These are phyloP conservation scores for Didymosphaeria variabile DNA, from an alignment of 2,329 filamentous ascomycete genomes.

Conservation along the genomic window DNA sequence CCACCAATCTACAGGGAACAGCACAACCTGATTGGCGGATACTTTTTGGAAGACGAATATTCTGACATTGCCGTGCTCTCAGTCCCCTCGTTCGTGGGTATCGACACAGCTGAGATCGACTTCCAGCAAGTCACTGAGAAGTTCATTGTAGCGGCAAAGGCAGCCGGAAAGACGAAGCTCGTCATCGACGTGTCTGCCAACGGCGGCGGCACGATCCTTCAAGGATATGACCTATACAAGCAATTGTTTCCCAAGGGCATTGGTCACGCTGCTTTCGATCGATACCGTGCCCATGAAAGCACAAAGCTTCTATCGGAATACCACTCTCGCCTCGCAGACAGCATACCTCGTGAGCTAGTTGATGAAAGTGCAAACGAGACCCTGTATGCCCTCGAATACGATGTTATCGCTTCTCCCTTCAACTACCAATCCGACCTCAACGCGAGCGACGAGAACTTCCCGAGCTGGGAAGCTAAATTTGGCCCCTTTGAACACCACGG, in stretches of 20 bases:
- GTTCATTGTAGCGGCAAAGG: slow-evolving; percentile 55
- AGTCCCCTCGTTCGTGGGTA: slow-evolving; percentile 54
- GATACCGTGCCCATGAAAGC: slow-evolving; percentile 61
- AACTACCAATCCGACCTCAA: slow-evolving; percentile 59
- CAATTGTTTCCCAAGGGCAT: slow-evolving; percentile 61
- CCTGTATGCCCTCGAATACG: slow-evolving; percentile 33
- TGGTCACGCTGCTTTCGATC: slow-evolving; percentile 59
- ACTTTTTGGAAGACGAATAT: slow-evolving; percentile 56
- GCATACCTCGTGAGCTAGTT: slow-evolving; percentile 39
- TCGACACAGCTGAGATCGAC: slow-evolving; percentile 35
- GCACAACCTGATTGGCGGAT: slow-evolving; percentile 57
- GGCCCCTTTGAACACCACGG: slow-evolving; percentile 54
- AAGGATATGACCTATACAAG: slow-evolving; percentile 71
- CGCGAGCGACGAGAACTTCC: slow-evolving; percentile 60
- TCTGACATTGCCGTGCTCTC: slow-evolving; percentile 58
- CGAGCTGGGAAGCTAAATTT: slow-evolving; percentile 58
- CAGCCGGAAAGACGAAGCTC: slow-evolving; percentile 66
- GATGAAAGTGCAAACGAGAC: slow-evolving; percentile 49
- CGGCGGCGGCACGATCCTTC: slow-evolving; percentile 66
- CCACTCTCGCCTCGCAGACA: slow-evolving; percentile 44
- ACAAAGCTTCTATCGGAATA: slow-evolving; percentile 56
- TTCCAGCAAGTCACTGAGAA: slow-evolving; percentile 55
- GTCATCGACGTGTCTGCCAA: slow-evolving; percentile 68
- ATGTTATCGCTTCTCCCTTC: slow-evolving; percentile 53
- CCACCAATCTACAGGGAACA: slow-evolving; percentile 53